Conservation (phyloP, 495 filamentous ascomycete species). For the Daldinia decipiens region DNA sequence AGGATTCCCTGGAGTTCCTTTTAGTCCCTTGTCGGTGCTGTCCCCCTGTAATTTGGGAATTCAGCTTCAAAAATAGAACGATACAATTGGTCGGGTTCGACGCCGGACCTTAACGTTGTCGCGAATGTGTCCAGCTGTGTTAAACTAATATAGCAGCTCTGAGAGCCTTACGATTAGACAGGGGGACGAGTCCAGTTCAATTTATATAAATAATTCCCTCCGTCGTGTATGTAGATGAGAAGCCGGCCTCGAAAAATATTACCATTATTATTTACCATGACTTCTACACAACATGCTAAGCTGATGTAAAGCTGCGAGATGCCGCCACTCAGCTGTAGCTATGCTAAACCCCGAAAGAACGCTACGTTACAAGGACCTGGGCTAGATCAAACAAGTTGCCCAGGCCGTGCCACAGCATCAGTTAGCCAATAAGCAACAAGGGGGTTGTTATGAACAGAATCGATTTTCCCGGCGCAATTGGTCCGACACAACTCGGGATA, state of each 20-base stretch:
- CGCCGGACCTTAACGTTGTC: constrained; percentile 23
- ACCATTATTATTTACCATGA: neutral
- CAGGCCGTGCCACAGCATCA: constrained; percentile 40
- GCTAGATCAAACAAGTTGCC: constrained; percentile 28
- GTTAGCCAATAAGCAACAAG: constrained; percentile 33
- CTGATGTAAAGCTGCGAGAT: constrained; percentile 40
- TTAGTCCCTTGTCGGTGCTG: constrained; percentile 28
- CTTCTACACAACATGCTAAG: constrained; percentile 8
- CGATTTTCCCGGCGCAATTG: constrained; percentile 23
- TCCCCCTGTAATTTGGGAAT: constrained; percentile 34
- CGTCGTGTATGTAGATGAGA: neutral
- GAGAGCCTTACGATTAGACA: constrained; percentile 14
- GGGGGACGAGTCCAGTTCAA: constrained; percentile 6
- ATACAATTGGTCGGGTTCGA: constrained; percentile 31
- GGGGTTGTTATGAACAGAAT: constrained; percentile 6
- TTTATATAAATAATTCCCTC: constrained; percentile 14
- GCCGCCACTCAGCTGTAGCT: constrained; percentile 30
- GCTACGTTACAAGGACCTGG: constrained; percentile 39
- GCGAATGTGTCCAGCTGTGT: constrained; percentile 34
- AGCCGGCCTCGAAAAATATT: neutral
- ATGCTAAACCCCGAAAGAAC: constrained; percentile 18
- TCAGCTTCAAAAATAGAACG: constrained; percentile 34
- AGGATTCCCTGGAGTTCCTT: constrained; percentile 38
- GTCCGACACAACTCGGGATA: constrained; percentile 26
- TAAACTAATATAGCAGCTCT: constrained; percentile 32